These are phyloP conservation scores for Pythium myriotylum DNA, from an alignment of 352 stramenopile species.

Conservation along the genomic window DNA sequence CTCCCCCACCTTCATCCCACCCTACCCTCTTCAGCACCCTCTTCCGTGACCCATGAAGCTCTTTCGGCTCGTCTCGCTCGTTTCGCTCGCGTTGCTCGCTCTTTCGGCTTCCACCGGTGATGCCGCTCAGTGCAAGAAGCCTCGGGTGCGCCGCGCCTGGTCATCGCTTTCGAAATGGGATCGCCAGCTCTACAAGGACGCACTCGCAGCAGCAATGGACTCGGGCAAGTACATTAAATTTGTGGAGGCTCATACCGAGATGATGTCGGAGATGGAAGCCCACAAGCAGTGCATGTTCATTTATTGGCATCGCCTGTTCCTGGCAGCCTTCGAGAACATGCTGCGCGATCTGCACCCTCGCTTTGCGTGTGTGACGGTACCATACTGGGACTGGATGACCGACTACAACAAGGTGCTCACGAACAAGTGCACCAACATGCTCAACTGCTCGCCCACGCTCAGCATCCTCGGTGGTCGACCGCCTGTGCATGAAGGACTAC, in stretches of 20 bases:
- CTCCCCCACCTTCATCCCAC: too few species aligned
- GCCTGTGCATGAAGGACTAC: slow-evolving; percentile 9
- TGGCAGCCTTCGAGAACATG: slow-evolving; percentile 84
- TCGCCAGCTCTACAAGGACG: slow-evolving; percentile 33
- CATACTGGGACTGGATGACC: slow-evolving; percentile 80
- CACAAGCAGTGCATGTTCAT: slow-evolving; percentile 75
- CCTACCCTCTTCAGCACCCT: too few species aligned
- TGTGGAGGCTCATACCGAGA: slow-evolving; percentile 36
- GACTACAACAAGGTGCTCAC: slow-evolving; percentile 42
- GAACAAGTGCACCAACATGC: slow-evolving; percentile 45
- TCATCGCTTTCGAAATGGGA: slow-evolving; percentile 22
- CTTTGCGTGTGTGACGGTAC: slow-evolving; percentile 75
- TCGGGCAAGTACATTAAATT: slow-evolving; percentile 36
- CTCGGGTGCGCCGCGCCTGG: slow-evolving; percentile 24
- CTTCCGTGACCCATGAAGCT: too few species aligned
- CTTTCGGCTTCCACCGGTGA: neutral
- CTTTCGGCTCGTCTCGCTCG: too few species aligned
- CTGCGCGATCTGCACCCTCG: slow-evolving; percentile 50
- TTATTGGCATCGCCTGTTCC: slow-evolving; percentile 77
- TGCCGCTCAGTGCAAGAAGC: neutral
- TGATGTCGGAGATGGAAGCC: slow-evolving; percentile 31
- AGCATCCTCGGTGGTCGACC: slow-evolving; percentile 39
- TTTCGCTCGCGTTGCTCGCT: slow-evolving; percentile 1
- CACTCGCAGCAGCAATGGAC: slow-evolving; percentile 39
- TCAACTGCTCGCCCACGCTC: slow-evolving; percentile 47